Percentiles rank a stretch among this genome's conserved stretches.
Conservation (phyloP, 139 green algal genomes). For the Chlamydomonas urium region DNA sequence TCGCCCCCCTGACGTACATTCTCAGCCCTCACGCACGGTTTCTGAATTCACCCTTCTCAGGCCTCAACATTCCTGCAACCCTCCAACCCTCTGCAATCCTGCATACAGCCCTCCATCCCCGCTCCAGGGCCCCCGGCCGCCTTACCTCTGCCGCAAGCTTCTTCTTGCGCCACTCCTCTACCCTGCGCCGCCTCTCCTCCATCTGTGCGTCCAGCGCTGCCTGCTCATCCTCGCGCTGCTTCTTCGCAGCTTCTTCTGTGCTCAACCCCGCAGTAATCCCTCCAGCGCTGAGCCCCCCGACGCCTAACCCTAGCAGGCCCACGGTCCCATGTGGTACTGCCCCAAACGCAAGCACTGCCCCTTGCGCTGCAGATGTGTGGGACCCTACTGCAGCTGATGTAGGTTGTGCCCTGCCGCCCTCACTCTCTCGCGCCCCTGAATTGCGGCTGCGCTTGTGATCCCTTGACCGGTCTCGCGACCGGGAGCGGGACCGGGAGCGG, state of each 20-base stretch:
- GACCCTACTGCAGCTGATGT: neutral
- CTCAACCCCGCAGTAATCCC: no score
- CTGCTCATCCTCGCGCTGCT: conserved; percentile 34
- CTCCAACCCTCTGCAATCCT: neutral
- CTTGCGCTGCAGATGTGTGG: neutral
- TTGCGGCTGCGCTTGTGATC: no score
- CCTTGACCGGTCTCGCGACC: conserved; percentile 7
- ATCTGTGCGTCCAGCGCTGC: conserved; percentile 60
- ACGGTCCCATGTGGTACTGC: no score
- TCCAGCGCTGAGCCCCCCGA: no score
- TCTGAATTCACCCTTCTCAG: no score
- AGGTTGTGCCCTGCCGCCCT: neutral
- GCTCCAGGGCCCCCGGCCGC: neutral
- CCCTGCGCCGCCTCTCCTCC: conserved; percentile 57
- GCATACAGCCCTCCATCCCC: neutral
- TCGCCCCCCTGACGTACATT: no score
- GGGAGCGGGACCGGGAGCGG: neutral
- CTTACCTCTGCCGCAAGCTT: conserved; percentile 25
- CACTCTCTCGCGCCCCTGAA: conserved; percentile 8
- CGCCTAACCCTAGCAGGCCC: no score
- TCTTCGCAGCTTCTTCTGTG: conserved; percentile 10
- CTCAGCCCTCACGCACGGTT: no score
- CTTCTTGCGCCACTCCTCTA: conserved; percentile 67
- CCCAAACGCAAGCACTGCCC: no score
- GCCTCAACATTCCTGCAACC: no score